Evolutionary conservation across 176 grass and related monocot species (phyloP).

Genomic region (Thalia dealbata): DNA sequence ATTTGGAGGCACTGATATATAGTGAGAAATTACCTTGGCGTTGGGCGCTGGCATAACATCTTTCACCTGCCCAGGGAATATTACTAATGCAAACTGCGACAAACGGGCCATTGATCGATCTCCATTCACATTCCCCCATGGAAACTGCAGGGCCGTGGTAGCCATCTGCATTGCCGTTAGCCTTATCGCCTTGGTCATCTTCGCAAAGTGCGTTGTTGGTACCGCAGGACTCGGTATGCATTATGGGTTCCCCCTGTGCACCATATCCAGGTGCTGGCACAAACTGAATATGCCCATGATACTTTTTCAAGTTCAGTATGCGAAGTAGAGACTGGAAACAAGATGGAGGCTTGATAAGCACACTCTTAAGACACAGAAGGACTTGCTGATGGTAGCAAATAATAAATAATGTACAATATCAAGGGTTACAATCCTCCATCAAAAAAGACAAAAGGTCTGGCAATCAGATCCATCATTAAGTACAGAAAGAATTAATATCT

Average conservation of each 20-base stretch:
- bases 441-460: no score
- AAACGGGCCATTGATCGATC: slow-evolving; percentile 75
- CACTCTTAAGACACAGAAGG: background rate
- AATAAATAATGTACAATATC: background rate
- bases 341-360: background rate
- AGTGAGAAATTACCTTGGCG: slow-evolving; percentile 42
- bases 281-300: slow-evolving; percentile 41
- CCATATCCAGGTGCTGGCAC: slow-evolving; percentile 76
- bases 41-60: slow-evolving; percentile 70
- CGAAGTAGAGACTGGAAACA: slow-evolving; percentile 52
- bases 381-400: no score
- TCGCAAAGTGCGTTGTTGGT: slow-evolving; percentile 13
- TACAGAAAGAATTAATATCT: background rate
- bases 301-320: slow-evolving; percentile 55
- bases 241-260: slow-evolving; percentile 44
- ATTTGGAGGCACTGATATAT: no score
- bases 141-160: slow-evolving; percentile 45
- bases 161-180: slow-evolving; percentile 22
- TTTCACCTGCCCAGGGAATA: slow-evolving; percentile 62
- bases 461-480: background rate
- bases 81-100: slow-evolving; percentile 77
- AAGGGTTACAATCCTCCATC: no score
- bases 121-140: slow-evolving; percentile 46
- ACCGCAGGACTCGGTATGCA: slow-evolving; percentile 23
- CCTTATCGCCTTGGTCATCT: slow-evolving; percentile 12